Conservation (phyloP, 176 grass and related monocot species). For the Avena insularis region DNA sequence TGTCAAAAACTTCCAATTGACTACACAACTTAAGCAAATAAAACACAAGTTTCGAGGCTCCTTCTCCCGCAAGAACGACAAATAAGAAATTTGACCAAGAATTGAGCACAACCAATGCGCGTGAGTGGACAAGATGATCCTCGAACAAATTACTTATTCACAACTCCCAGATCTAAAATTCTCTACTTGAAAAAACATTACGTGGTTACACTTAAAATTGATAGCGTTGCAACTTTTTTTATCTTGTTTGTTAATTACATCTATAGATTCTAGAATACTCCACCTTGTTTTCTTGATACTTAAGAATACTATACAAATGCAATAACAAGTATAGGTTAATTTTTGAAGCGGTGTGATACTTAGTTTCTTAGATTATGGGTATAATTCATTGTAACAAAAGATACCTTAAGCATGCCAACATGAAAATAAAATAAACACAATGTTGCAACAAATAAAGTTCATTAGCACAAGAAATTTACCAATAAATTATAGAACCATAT, state of each 20-base stretch:
- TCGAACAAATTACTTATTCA: not conserved
- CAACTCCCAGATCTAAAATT: not conserved
- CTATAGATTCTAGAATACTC: not conserved
- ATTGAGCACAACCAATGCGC: not conserved
- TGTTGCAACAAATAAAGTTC: not conserved
- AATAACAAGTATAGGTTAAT: not conserved
- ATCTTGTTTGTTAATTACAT: not conserved
- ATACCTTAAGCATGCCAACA: not conserved
- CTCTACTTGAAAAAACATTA: not conserved
- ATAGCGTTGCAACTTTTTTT: not conserved
- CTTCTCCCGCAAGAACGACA: not conserved
- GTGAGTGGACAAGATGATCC: not conserved
- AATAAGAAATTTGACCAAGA: not conserved
- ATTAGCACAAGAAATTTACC: not conserved
- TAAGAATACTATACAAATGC: not conserved
- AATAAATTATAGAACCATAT: not conserved
- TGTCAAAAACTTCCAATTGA: not conserved
- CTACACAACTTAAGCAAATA: not conserved
- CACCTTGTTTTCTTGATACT: not conserved
- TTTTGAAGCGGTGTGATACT: not conserved
- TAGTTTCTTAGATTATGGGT: not conserved
- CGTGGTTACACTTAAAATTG: not conserved
- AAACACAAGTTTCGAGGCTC: not conserved
- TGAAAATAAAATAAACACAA: not conserved
- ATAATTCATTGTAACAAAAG: not conserved